Base-by-base conservation (phyloP, 306 rosid species). In the Herpetospermum pedunculosum region DNA sequence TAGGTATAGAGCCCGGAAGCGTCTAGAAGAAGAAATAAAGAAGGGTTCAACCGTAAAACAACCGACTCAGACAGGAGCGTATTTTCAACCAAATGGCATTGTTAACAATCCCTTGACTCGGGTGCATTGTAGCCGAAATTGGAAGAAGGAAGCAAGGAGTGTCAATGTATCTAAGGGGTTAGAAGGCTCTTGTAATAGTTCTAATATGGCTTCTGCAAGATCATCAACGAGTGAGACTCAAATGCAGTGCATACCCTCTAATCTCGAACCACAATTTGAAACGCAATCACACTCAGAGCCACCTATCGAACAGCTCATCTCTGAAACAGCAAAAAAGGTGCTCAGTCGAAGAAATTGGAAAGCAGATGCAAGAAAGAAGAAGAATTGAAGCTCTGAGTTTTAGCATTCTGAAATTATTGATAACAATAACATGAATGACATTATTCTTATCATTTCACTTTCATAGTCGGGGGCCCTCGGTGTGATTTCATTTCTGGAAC, bases 341-440 rank as follows among this genome's bases (percentile, higher is more conserved):
- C 46, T 76, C 13, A 75, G 88, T 57, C 80, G 90, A 35, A 89
- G 98, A 86, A 85, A 91, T 53, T 93, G 97, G 98, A 93, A 91
- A 84, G 96, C 94, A 35, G 97, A 93, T 76, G 97, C 97, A 29
- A 91, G 98, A 85, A 91, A 80, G 82, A 87, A 82, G 87, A 87
- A 73, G 63, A 82, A 72, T 81, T 85, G 77, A 85, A 70, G 60
- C 65, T 18, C 12, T 2, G 23, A 35, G 70, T n/a, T 63, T n/a
- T 30, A 52, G 60, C 32, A 18, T 34, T 34, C 70, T 18, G 2
- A 30, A 28, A 32, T 13, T 64, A 19, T 5, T 64, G 71, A 38
- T 64, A 37, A 64, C 49, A 64, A 38, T 64, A 37, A 64, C 49
- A 64, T 64, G 71, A 37, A 64, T 4, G 18, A 63, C 7, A 35